Percentiles rank a stretch among this genome's conserved stretches.
Evolutionary conservation across 371 early-diverging fungal species (phyloP).

Genomic region (Lichtheimia ornata): DNA sequence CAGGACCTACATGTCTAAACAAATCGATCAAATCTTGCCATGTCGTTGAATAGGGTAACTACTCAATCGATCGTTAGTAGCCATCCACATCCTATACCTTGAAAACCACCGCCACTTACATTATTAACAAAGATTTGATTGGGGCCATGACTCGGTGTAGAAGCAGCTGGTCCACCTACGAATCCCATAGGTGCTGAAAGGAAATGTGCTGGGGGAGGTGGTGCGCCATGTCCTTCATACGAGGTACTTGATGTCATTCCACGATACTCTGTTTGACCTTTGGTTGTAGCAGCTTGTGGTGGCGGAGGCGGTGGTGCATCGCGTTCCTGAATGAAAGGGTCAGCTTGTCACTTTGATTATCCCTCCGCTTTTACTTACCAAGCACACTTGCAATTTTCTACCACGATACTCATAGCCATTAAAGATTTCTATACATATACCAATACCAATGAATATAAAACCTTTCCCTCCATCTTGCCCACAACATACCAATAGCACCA

Average conservation of each 20-base stretch:
- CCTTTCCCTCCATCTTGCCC: background rate
- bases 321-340: conserved; percentile 9
- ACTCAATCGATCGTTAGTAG: background rate
- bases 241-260: background rate
- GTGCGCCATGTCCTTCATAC: conserved; percentile 1
- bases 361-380: conserved; percentile 49
- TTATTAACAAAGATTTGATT: conserved; percentile 63
- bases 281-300: conserved; percentile 8
- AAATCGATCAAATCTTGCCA: conserved; percentile 67
- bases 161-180: conserved; percentile 47
- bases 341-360: background rate
- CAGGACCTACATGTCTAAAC: conserved; percentile 62
- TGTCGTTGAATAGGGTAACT: conserved; percentile 69
- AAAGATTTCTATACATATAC: conserved; percentile 56
- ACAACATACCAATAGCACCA: conserved; percentile 65
- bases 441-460: background rate
- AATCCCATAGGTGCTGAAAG: conserved; percentile 23
- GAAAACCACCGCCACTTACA: conserved; percentile 33
- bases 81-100: background rate
- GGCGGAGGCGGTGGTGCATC: conserved; percentile 22
- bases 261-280: conserved; percentile 8
- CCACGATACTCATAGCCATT: conserved; percentile 81
- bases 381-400: conserved; percentile 74
- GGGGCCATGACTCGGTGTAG: conserved; percentile 41
- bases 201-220: conserved; percentile 19